Evolutionary conservation across 1,284 basidiomycete genomes (phyloP), one percentile per base, ranked within the genome.

Genomic region (Sparassis latifolia): DNA sequence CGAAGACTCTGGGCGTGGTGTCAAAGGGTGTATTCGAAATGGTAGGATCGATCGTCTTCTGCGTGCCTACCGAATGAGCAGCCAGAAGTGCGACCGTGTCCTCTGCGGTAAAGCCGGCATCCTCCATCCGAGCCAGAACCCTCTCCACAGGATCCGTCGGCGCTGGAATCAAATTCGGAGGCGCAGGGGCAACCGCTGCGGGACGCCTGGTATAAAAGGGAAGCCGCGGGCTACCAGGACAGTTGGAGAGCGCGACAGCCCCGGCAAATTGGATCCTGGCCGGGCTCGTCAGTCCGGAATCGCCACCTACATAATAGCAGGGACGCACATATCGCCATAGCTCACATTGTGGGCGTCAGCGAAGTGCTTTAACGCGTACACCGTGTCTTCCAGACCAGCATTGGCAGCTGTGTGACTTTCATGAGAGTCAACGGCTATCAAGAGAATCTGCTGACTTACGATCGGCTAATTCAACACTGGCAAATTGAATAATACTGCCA

Each of bases 211-310:
- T 52, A 20, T 62, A 51, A 52, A 65, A 65, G 7, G 53, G 45
- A 3, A 65, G 53, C 7, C 53, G 54, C 10, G 58, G 58, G 45
- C 56, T 57, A 31, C 62, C 63, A 31, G 58, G 58, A 48, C 64
- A 66, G 54, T 64, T 65, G 4, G 59, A 52, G 2, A 62, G 33
- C n/a, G 54, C 61, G 40, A 66, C 55, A 5, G 62, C 61, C 42
- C 60, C 58, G 5, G 60, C 57, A 44, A 64, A 61, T 44, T 63
- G 63, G 20, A 64, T 60, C 30, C 58, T 63, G 20, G 42, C 2
- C 37, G 41, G 20, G 5, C 20, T 20, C 20, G 20, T 20, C 20
- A 20, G 20, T 20, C 20, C 20, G 20, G 20, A 20, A 20, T 20
- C 20, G 20, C 20, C 20, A 20, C 20, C 20, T 20, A 20, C 20